Evolutionary conservation across 805 yeast species (phyloP).

Genomic region (Starmerella potacharoeniae): DNA sequence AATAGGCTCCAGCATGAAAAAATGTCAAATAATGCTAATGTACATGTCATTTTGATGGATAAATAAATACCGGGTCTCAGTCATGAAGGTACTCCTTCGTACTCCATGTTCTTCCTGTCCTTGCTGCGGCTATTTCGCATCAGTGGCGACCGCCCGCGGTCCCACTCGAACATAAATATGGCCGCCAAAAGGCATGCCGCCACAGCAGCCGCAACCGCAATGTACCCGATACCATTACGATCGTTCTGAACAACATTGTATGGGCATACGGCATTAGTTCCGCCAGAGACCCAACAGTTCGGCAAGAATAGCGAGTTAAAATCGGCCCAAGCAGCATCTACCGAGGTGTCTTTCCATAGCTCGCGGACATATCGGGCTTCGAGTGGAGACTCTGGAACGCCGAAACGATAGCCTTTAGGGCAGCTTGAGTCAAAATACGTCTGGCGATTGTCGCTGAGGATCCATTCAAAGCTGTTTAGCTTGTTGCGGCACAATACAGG

Average conservation of each 20-base stretch:
- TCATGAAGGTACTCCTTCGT: conserved; percentile 80
- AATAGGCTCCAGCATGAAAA: conserved; percentile 7
- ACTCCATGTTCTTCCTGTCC: conserved; percentile 56
- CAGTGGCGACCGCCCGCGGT: conserved; percentile 53
- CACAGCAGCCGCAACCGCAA: conserved; percentile 57
- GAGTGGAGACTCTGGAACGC: conserved; percentile 41
- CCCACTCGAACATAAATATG: conserved; percentile 39
- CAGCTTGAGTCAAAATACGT: conserved; percentile 31
- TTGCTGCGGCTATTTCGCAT: conserved; percentile 30
- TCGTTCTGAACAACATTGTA: conserved; percentile 47
- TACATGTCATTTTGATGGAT: no score
- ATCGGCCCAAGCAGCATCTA: conserved; percentile 59
- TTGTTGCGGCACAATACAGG: conserved; percentile 46
- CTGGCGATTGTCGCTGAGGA: conserved; percentile 29
- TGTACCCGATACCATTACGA: conserved; percentile 47
- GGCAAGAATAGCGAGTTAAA: conserved; percentile 62
- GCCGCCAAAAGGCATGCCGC: conserved; percentile 41
- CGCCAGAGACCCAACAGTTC: conserved; percentile 81
- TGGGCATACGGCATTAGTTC: conserved; percentile 67
- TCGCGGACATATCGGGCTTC: conserved; percentile 31
- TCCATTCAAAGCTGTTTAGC: conserved; percentile 31
- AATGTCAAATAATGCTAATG: not conserved
- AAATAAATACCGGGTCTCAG: conserved; percentile 8
- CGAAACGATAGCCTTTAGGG: conserved; percentile 30
- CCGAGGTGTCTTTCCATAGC: conserved; percentile 1